Conservation (phyloP, 2,329 filamentous ascomycete species). For the Paracoccidioides lutzii region DNA sequence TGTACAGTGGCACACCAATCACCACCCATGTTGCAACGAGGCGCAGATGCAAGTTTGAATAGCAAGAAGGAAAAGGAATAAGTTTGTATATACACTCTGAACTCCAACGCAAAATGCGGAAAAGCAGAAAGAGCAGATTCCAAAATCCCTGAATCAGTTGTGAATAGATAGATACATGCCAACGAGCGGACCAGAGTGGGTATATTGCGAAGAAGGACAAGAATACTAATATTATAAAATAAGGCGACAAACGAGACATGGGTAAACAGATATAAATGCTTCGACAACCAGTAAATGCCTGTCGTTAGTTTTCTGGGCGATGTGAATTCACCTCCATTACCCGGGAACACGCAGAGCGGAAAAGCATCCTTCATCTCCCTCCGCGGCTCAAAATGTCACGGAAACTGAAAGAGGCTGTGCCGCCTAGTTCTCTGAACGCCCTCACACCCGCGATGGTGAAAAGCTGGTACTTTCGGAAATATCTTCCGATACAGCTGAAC, state of each 20-base stretch:
- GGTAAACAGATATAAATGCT: background rate
- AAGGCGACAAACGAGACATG: background rate
- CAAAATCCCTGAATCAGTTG: background rate
- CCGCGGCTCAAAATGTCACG: too few relatives aligned
- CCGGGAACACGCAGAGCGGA: too few relatives aligned
- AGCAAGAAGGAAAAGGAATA: background rate
- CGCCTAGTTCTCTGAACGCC: background rate
- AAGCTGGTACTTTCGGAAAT: background rate
- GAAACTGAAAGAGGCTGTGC: background rate
- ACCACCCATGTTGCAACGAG: background rate
- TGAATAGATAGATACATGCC: background rate
- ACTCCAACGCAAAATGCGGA: background rate
- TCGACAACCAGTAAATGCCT: background rate
- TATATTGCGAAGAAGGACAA: background rate
- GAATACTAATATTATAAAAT: background rate
- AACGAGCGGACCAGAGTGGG: background rate
- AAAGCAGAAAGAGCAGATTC: background rate
- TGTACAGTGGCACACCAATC: background rate
- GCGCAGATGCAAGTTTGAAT: background rate
- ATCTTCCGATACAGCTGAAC: background rate
- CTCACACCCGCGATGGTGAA: background rate
- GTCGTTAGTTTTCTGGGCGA: too few relatives aligned
- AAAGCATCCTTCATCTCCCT: too few relatives aligned
- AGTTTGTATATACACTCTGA: background rate
- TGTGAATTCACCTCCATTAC: too few relatives aligned